phyloP scores from a whole-genome alignment of 345 rosid species.

The Linum tenue region DNA sequence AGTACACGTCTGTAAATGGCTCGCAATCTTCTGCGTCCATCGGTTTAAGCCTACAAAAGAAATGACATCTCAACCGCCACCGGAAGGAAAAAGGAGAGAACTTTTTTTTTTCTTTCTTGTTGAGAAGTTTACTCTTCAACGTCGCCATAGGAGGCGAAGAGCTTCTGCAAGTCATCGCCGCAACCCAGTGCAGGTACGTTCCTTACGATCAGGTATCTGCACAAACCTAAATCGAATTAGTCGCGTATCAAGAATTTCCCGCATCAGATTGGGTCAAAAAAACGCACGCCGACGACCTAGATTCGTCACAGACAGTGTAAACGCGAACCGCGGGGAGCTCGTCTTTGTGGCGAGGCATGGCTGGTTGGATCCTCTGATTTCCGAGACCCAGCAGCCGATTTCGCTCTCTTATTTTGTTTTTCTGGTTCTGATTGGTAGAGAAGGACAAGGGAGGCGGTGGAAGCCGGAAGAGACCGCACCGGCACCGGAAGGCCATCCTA shows the following conservation, averaged over 20 bases:
- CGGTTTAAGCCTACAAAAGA: conserved; percentile 52
- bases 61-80: background rate
- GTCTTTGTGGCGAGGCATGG: conserved; percentile 60
- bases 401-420: conserved; percentile 18
- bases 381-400: background rate
- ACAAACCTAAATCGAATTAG: background rate
- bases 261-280: background rate
- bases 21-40: conserved; percentile 91
- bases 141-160: conserved; percentile 66
- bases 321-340: conserved; percentile 62
- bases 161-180: conserved; percentile 64
- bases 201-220: conserved; percentile 69
- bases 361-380: conserved; percentile 10
- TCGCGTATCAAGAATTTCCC: background rate
- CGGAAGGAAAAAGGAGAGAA: background rate
- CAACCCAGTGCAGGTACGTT: conserved; percentile 94
- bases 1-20: conserved; percentile 68
- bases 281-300: conserved; percentile 33
- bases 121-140: conserved; percentile 59
- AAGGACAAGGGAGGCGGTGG: too few relatives aligned
- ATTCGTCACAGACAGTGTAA: conserved; percentile 82
- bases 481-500: conserved; percentile 9
- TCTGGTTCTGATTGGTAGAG: too few relatives aligned
- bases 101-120: background rate
- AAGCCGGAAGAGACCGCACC: conserved; percentile 13